A percentile compares a stretch with the other conserved stretches of the same genome.
Evolutionary conservation across 495 filamentous ascomycete species (phyloP).

Genomic region (Hypomontagnella monticulosa): DNA sequence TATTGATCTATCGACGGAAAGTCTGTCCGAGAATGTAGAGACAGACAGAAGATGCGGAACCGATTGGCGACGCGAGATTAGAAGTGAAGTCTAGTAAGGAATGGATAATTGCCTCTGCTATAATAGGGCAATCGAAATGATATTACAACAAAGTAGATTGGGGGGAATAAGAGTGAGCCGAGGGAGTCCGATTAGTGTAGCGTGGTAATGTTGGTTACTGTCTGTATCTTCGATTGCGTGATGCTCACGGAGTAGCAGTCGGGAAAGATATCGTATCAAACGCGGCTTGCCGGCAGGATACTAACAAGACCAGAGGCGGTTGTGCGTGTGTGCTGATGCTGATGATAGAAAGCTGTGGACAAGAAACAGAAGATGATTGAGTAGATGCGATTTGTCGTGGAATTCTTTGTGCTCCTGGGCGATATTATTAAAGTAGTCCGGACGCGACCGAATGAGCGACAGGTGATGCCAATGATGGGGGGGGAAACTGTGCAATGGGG

Average conservation of each 20-base stretch:
- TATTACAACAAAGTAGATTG: slow-evolving; percentile 47
- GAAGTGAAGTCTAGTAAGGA: slow-evolving; percentile 48
- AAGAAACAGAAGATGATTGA: slow-evolving; percentile 45
- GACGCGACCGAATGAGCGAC: slow-evolving; percentile 44
- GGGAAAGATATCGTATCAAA: slow-evolving; percentile 48
- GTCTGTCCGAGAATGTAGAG: slow-evolving; percentile 26
- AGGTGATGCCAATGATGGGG: slow-evolving; percentile 22
- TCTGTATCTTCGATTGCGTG: slow-evolving; percentile 19
- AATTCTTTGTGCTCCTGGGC: slow-evolving; percentile 26
- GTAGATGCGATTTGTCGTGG: slow-evolving; percentile 31
- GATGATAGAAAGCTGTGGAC: slow-evolving; percentile 41
- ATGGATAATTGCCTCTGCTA: slow-evolving; percentile 45
- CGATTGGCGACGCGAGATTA: slow-evolving; percentile 33
- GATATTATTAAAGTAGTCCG: slow-evolving; percentile 42
- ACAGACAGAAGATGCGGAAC: slow-evolving; percentile 29
- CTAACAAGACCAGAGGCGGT: slow-evolving; percentile 39
- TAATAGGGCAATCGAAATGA: slow-evolving; percentile 39
- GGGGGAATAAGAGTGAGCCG: slow-evolving; percentile 27
- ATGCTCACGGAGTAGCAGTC: slow-evolving; percentile 39
- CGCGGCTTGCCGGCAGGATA: slow-evolving; percentile 38
- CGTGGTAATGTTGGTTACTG: slow-evolving; percentile 22
- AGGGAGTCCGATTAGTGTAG: slow-evolving; percentile 42
- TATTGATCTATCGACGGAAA: slow-evolving; percentile 31
- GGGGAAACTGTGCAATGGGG: slow-evolving; percentile 40
- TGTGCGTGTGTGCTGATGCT: slow-evolving; percentile 23